Base-by-base conservation (phyloP, 352 stramenopile genomes). In the Phytophthora litchii region DNA sequence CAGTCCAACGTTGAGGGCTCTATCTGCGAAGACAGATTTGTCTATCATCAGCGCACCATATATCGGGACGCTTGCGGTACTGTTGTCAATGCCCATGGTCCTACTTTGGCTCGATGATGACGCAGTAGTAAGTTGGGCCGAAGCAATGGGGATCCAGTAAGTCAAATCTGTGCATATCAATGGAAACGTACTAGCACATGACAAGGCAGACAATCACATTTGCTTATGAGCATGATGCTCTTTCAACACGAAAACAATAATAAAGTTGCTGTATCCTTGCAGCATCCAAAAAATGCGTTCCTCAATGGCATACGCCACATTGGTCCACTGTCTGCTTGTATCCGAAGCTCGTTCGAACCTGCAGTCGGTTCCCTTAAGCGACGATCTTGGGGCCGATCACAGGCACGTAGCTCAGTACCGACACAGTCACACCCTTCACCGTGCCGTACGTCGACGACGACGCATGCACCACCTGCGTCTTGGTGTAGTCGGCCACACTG, bases 311-410 rank as follows among this genome's bases (percentile, higher is more conserved):
- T 25, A 36, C 42, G n/a, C 29, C 17, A 46, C 17, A 40, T 42
- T 37, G 34, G 37, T 36, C 25, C 51, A 29, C 7, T 49, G 54
- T 58, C 47, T 41, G 37, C 29, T 42, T 34, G 21, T 1, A 23
- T 20, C 19, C 23, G 5, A 27, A 34, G 25, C 16, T 49, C 20
- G 6, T 9, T 25, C 19, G 25, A 63, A 56, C 52, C 45, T 63
- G 31, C 53, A 41, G 34, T 64, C 32, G 54, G 53, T 60, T 64
- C 52, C 2, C 44, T 75, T 77, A 83, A 11, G 72, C 61, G 23
- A 76, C 67, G 54, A 87, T 76, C 72, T 87, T 87, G 41, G 77
- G 51, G 29, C 77, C 77, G 41, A 87, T 64, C 44, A 78, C 66
- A 16, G 78, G 78, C 44, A 88, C 63, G 53, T 86, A 73, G 63